phyloP scores from a whole-genome alignment of 148 eudicot genomes.

The Camellia granthamiana region DNA sequence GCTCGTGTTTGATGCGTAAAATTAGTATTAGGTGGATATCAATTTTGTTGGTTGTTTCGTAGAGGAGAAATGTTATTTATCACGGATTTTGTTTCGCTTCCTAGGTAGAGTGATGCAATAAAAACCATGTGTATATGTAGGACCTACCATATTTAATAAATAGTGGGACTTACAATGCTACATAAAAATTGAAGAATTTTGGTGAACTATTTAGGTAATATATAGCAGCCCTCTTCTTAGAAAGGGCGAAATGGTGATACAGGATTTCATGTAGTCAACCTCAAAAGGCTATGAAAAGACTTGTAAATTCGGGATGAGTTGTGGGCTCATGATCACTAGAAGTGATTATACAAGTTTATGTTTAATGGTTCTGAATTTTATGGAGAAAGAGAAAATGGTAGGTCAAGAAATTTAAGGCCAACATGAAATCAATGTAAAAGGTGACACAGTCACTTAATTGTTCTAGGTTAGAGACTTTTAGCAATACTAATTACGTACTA shows the following conservation, averaged over 20 bases:
- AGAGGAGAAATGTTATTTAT: no score
- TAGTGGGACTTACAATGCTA: no score
- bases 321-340: neutral
- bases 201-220: no score
- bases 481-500: neutral
- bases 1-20: neutral
- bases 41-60: neutral
- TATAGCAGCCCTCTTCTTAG: no score
- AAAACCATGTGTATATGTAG: no score
- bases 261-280: neutral
- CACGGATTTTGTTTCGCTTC: no score
- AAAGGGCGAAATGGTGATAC: neutral
- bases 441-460: neutral
- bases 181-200: no score
- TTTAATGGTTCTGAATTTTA: neutral
- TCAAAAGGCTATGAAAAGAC: neutral
- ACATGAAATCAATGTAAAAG: neutral
- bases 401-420: neutral
- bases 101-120: no score
- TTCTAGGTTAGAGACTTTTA: neutral
- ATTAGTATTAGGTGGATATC: neutral
- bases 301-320: neutral
- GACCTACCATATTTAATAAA: no score
- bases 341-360: neutral
- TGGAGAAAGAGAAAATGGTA: neutral